These are phyloP conservation scores for Neurospora sp. DNA, from an alignment of 495 filamentous ascomycete species.

Conservation along the genomic window DNA sequence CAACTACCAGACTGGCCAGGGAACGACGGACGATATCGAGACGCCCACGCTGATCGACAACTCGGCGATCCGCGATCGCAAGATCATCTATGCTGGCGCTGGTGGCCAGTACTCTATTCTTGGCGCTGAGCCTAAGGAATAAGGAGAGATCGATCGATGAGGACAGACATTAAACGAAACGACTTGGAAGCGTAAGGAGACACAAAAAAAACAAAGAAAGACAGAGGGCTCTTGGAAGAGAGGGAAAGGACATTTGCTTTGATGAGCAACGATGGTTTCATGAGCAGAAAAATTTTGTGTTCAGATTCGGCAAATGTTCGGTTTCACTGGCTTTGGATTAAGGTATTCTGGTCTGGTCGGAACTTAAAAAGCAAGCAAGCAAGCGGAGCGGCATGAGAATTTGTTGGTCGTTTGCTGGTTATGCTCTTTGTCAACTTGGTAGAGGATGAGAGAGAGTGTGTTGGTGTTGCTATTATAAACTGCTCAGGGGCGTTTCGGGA, in stretches of 20 bases:
- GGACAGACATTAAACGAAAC: background rate
- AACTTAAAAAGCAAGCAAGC: background rate
- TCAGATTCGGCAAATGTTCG: background rate
- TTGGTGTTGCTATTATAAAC: background rate
- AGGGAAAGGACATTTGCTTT: background rate
- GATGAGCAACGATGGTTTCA: background rate
- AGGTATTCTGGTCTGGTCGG: background rate
- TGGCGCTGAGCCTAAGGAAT: conserved; percentile 20
- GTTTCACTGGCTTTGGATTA: background rate
- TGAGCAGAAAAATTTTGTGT: background rate
- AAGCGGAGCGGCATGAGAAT: background rate
- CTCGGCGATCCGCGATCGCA: conserved; percentile 46
- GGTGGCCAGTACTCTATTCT: conserved; percentile 62
- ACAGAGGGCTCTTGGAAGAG: background rate
- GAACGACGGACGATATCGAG: conserved; percentile 47
- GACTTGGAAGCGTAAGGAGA: background rate
- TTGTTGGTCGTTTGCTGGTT: background rate
- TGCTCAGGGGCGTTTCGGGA: background rate
- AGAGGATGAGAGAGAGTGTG: background rate
- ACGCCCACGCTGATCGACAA: conserved; percentile 53
- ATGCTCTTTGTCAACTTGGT: background rate
- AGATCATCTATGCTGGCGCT: conserved; percentile 47
- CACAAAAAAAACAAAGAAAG: background rate
- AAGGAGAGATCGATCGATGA: background rate
- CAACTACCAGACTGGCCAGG: conserved; percentile 59